A percentile compares a stretch with the other conserved stretches of the same genome.
These are phyloP conservation scores for Mycena galopus DNA, from an alignment of 768 basidiomycete genomes.

Conservation along the genomic window DNA sequence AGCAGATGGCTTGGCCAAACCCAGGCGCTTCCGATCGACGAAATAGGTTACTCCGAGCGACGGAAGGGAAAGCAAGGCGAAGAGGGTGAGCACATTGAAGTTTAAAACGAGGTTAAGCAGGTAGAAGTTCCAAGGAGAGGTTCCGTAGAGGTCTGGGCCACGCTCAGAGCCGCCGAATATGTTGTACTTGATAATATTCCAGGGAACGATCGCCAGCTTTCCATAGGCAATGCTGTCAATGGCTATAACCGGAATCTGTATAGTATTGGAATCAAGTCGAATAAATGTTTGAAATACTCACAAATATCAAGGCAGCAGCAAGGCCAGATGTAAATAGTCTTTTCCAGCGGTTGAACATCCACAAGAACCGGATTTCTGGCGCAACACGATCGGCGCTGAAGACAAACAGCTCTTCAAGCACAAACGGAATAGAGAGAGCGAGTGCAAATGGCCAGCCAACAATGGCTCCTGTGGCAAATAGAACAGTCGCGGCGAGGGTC, in stretches of 20 bases:
- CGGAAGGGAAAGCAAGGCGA: conserved; percentile 88
- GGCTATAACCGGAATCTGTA: conserved; percentile 85
- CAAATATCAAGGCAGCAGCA: conserved; percentile 72
- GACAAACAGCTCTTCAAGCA: conserved; percentile 90
- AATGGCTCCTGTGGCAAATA: conserved; percentile 86
- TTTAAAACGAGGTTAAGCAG: conserved; percentile 90
- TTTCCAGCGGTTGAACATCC: conserved; percentile 74
- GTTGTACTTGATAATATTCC: conserved; percentile 96
- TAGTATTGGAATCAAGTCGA: conserved; percentile 1
- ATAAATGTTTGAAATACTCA: conserved; percentile 51
- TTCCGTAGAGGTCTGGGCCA: conserved; percentile 95
- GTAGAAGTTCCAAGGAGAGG: conserved; percentile 90
- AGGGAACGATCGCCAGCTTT: conserved; percentile 81
- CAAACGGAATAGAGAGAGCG: conserved; percentile 88
- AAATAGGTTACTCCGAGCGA: conserved; percentile 79
- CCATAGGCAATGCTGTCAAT: conserved; percentile 93
- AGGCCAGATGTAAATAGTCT: conserved; percentile 68
- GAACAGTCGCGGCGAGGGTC: conserved; percentile 73
- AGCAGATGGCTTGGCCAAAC: conserved; percentile 58
- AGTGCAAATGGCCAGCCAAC: conserved; percentile 98
- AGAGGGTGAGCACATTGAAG: conserved; percentile 88
- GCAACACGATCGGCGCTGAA: conserved; percentile 76
- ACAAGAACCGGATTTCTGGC: conserved; percentile 56
- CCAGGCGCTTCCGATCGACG: conserved; percentile 84
- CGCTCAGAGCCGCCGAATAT: conserved; percentile 83